These are phyloP conservation scores for Mycena vitilis DNA, from an alignment of 768 basidiomycete genomes.

Conservation along the genomic window DNA sequence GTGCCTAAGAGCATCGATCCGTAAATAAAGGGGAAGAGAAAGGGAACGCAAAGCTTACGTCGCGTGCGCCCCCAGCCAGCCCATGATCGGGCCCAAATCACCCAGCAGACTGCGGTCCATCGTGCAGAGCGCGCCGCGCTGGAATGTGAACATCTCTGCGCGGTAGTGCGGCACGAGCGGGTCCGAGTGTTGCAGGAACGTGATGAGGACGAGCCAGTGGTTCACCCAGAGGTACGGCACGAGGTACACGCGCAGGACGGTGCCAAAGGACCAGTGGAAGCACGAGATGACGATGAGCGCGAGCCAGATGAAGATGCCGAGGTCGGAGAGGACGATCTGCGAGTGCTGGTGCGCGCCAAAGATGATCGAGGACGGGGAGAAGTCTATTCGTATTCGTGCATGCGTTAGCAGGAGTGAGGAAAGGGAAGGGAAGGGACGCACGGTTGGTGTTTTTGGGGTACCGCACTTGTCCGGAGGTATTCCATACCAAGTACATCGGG, in stretches of 20 bases:
- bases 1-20: conserved; percentile 44
- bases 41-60: conserved; percentile 41
- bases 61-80: conserved; percentile 63
- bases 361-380: conserved; percentile 82
- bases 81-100: conserved; percentile 62
- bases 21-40: neutral
- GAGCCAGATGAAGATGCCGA: conserved; percentile 85
- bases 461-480: conserved; percentile 87
- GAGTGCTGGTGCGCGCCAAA: conserved; percentile 82
- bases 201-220: conserved; percentile 57
- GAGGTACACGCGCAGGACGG: conserved; percentile 84
- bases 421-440: conserved; percentile 52
- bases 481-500: conserved; percentile 84
- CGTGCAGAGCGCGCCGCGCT: conserved; percentile 67
- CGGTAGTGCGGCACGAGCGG: conserved; percentile 69
- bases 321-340: conserved; percentile 84
- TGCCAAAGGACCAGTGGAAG: conserved; percentile 71
- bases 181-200: conserved; percentile 74
- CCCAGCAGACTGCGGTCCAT: conserved; percentile 65
- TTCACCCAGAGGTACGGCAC: conserved; percentile 60
- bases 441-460: conserved; percentile 88
- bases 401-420: conserved; percentile 13
- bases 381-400: conserved; percentile 65
- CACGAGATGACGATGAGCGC: conserved; percentile 64
- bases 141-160: conserved; percentile 62